phyloP scores from a whole-genome alignment of 208 protist species.

The Novymonas esmeraldas region DNA sequence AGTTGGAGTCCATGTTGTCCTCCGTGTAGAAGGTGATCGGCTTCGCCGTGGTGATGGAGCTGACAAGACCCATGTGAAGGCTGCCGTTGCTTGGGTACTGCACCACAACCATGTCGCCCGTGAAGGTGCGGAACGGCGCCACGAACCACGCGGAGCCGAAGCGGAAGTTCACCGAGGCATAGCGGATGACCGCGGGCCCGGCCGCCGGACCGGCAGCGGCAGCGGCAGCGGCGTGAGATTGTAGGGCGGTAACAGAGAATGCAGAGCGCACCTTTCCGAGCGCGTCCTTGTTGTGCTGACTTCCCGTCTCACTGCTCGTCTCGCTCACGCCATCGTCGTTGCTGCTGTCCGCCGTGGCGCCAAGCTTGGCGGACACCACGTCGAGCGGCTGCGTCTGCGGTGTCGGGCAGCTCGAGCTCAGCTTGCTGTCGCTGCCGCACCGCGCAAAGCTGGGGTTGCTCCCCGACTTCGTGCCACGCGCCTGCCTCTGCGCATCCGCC shows the following conservation, averaged over 20 bases:
- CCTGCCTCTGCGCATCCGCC: neutral
- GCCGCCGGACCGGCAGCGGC: constrained; percentile 3
- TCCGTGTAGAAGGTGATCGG: constrained; percentile 74
- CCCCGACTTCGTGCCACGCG: constrained; percentile 1
- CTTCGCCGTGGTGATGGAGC: constrained; percentile 65
- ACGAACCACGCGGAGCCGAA: constrained; percentile 90
- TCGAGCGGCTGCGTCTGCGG: constrained; percentile 2
- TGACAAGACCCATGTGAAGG: constrained; percentile 83
- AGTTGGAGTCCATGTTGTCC: constrained; percentile 65
- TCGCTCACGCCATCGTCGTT: constrained; percentile 59
- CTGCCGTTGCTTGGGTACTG: constrained; percentile 69
- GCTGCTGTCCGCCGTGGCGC: constrained; percentile 14
- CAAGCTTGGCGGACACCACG: neutral
- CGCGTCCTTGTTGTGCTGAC: constrained; percentile 10
- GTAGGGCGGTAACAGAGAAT: constrained; percentile 24
- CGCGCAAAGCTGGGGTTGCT: neutral
- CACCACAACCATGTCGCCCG: constrained; percentile 85
- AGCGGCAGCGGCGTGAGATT: constrained; percentile 3
- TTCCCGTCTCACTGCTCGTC: constrained; percentile 37
- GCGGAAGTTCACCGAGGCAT: constrained; percentile 87
- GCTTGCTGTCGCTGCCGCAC: constrained; percentile 4
- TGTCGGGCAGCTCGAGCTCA: constrained; percentile 9
- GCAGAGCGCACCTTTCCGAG: neutral
- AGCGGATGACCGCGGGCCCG: constrained; percentile 44
- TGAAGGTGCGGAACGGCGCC: constrained; percentile 73